These are phyloP conservation scores for Pseudotsuga menziesii DNA, from an alignment of 75 land plant genomes.

Conservation along the genomic window DNA sequence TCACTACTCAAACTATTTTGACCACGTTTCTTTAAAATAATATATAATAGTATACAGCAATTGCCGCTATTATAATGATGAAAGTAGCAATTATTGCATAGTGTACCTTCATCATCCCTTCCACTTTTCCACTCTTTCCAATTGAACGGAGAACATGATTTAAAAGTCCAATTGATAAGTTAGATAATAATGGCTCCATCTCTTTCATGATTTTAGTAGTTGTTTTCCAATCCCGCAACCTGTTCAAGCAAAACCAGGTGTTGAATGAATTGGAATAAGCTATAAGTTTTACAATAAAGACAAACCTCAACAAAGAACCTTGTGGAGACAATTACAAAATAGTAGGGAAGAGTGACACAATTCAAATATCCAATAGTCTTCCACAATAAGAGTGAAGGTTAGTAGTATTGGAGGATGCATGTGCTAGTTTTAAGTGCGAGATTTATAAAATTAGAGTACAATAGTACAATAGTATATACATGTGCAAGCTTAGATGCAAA, in stretches of 20 bases:
- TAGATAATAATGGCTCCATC: constrained; percentile 38
- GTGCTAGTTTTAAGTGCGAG: neutral
- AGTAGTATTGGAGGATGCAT: neutral
- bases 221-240: constrained; percentile 80
- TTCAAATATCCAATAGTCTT: neutral
- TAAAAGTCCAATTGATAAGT: constrained; percentile 39
- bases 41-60: neutral
- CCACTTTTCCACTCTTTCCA: constrained; percentile 82
- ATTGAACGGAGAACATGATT: constrained; percentile 60
- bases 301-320: neutral
- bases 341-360: neutral
- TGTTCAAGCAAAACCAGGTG: constrained; percentile 17
- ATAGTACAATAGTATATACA: neutral
- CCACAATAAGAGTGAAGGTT: neutral
- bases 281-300: neutral
- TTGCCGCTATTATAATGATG: neutral
- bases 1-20: neutral
- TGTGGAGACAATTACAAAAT: neutral
- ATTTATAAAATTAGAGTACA: neutral
- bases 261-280: neutral
- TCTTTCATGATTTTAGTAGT: constrained; percentile 38
- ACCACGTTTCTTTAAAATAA: neutral
- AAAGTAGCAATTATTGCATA: neutral
- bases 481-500: neutral
- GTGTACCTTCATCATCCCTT: constrained; percentile 82